Evolutionary conservation across 345 rosid species (phyloP).

Genomic region (Eucalyptus urophylla): DNA sequence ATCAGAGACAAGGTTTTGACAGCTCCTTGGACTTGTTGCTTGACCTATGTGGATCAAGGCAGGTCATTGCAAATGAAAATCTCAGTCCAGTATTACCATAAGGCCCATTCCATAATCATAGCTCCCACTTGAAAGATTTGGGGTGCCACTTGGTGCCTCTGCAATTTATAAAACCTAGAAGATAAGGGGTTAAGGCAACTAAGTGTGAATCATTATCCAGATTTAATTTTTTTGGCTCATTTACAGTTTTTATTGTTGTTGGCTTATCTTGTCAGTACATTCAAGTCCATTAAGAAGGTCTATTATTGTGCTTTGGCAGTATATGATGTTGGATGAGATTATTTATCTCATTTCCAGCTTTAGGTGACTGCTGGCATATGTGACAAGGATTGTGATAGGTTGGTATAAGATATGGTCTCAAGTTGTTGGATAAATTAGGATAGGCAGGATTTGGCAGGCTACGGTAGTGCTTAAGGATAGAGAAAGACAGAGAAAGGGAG

Average conservation of each 20-base stretch:
- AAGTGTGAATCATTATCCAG: neutral
- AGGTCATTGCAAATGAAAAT: neutral
- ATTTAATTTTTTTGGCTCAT: neutral
- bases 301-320: neutral
- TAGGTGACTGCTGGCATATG: neutral
- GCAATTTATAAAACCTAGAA: neutral
- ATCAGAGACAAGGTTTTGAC: neutral
- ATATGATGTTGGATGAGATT: neutral
- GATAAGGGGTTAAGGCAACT: neutral
- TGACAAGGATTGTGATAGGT: neutral
- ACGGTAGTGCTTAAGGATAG: neutral
- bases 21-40: neutral
- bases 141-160: neutral
- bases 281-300: neutral
- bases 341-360: neutral
- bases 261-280: neutral
- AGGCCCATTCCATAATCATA: neutral
- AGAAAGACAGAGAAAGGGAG: neutral
- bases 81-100: neutral
- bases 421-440: neutral
- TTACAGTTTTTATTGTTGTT: neutral
- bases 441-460: neutral
- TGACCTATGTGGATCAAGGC: neutral
- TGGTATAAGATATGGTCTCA: neutral
- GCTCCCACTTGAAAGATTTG: neutral